Conservation (phyloP, 805 yeast genomes). For the Myxozyma sirexii region DNA sequence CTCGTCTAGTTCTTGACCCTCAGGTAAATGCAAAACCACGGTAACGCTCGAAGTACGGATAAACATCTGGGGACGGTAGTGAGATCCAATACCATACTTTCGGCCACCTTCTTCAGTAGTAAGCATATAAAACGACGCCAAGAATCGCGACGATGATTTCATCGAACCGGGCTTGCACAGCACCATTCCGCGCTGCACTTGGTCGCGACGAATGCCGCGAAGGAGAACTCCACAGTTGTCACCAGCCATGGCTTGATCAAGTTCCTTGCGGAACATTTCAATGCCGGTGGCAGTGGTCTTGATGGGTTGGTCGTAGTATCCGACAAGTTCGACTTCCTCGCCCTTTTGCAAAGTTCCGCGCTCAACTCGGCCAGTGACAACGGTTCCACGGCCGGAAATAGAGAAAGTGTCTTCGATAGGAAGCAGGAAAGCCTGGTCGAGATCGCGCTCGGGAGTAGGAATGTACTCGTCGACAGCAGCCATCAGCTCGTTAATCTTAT, state of each 20-base stretch:
- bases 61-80: constrained; percentile 98
- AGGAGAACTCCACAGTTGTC: constrained; percentile 97
- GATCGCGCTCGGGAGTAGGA: constrained; percentile 95
- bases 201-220: constrained; percentile 98
- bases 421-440: constrained; percentile 94
- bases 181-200: constrained; percentile 96
- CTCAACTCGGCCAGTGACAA: constrained; percentile 98
- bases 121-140: constrained; percentile 89
- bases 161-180: constrained; percentile 89
- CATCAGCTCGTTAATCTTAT: constrained; percentile 77
- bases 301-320: constrained; percentile 80
- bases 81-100: constrained; percentile 94
- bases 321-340: constrained; percentile 97
- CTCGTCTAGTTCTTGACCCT: constrained; percentile 42
- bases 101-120: constrained; percentile 99
- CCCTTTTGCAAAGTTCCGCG: constrained; percentile 98
- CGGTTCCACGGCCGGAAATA: constrained; percentile 99
- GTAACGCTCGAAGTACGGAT: constrained; percentile 96
- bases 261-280: constrained; percentile 99
- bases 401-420: constrained; percentile 98
- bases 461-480: constrained; percentile 91
- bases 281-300: constrained; percentile 97
- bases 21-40: constrained; percentile 87
- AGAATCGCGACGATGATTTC: constrained; percentile 88
- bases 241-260: constrained; percentile 97